Evolutionary conservation across 495 filamentous ascomycete genomes (phyloP).

Genomic region (Daldinia childiae): DNA sequence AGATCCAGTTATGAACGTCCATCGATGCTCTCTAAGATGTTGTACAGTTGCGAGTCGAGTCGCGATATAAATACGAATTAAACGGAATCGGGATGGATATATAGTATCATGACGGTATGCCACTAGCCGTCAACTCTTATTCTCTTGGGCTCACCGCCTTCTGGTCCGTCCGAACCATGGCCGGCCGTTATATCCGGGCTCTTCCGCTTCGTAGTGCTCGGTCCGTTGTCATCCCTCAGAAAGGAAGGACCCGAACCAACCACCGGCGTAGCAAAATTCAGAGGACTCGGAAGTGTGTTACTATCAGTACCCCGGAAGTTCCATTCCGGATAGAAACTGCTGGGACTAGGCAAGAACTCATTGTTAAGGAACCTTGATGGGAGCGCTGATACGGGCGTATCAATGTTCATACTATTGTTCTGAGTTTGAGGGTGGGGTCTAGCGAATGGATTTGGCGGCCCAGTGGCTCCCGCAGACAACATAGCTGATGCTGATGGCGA

Average conservation of each 20-base stretch:
- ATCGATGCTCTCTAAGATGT: constrained; percentile 32
- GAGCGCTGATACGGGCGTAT: constrained; percentile 97
- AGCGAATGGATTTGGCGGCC: constrained; percentile 95
- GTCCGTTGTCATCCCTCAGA: constrained; percentile 60
- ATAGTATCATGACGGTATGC: background rate
- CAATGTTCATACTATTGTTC: constrained; percentile 77
- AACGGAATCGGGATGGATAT: background rate
- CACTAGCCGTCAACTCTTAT: constrained; percentile 52
- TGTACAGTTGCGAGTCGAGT: constrained; percentile 28
- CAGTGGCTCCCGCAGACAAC: constrained; percentile 88
- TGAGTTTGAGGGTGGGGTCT: constrained; percentile 74
- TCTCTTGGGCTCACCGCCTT: constrained; percentile 55
- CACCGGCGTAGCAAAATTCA: constrained; percentile 91
- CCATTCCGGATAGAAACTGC: constrained; percentile 94
- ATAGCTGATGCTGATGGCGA: constrained; percentile 86
- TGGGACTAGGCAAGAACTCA: constrained; percentile 85
- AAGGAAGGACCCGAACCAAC: constrained; percentile 75
- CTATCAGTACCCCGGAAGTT: constrained; percentile 71
- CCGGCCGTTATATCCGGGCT: constrained; percentile 57
- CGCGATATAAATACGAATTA: constrained; percentile 24
- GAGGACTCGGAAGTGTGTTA: constrained; percentile 87
- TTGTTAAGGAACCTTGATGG: constrained; percentile 89
- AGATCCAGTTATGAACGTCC: constrained; percentile 12
- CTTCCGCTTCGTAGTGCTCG: constrained; percentile 54
- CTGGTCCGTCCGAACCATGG: constrained; percentile 45